These are phyloP conservation scores for Rhodotorula sp. DNA, from an alignment of 1,284 basidiomycete species.

Conservation along the genomic window DNA sequence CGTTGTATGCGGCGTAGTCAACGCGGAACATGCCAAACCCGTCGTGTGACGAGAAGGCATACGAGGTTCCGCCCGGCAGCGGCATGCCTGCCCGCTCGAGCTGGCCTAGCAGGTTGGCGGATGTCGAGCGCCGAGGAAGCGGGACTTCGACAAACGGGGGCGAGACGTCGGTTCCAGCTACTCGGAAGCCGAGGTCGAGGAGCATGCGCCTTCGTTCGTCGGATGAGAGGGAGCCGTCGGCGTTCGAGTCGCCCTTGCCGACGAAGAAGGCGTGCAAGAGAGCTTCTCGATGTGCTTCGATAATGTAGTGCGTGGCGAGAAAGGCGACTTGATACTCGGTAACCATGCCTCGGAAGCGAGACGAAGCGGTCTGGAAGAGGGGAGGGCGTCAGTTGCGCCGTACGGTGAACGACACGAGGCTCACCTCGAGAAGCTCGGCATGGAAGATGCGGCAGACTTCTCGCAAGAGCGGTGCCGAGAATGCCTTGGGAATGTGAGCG, in stretches of 20 bases:
- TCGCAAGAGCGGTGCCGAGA: slow-evolving; percentile 25
- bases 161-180: neutral
- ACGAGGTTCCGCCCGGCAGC: neutral
- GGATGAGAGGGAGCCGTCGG: slow-evolving; percentile 18
- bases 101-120: neutral
- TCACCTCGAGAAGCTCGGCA: slow-evolving; percentile 27
- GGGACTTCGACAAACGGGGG: neutral
- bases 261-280: slow-evolving; percentile 27
- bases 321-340: slow-evolving; percentile 19
- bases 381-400: neutral
- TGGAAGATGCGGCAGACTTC: slow-evolving; percentile 24
- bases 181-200: slow-evolving; percentile 2
- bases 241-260: slow-evolving; percentile 12
- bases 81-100: neutral
- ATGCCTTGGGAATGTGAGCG: slow-evolving; percentile 31
- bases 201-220: slow-evolving; percentile 10
- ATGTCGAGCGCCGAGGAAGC: neutral
- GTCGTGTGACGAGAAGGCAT: slow-evolving; percentile 19
- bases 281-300: slow-evolving; percentile 33
- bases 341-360: slow-evolving; percentile 21
- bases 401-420: neutral
- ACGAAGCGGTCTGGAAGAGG: slow-evolving; percentile 7
- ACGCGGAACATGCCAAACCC: slow-evolving; percentile 7
- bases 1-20: neutral
- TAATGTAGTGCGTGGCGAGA: slow-evolving; percentile 28